Conservation (phyloP, 2,329 filamentous ascomycete genomes). For the Exophiala sp. region DNA sequence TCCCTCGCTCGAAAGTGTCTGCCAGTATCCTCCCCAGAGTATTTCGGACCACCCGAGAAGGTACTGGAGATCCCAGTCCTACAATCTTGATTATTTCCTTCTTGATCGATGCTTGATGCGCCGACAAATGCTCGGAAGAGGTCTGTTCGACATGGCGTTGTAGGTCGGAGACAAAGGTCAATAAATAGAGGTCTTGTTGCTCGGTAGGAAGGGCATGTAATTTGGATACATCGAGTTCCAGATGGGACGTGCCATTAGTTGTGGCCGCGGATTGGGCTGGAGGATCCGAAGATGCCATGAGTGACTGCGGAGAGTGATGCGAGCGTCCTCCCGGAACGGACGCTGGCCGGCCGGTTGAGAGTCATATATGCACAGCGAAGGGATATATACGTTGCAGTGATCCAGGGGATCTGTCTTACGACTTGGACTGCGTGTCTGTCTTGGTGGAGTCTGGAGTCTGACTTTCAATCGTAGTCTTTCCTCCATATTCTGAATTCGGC, state of each 20-base stretch:
- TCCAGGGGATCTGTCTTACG: not conserved
- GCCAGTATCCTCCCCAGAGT: slow-evolving; percentile 80
- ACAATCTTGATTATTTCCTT: slow-evolving; percentile 92
- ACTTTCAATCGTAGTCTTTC: too few species aligned
- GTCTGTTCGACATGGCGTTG: slow-evolving; percentile 72
- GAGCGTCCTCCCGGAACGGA: slow-evolving; percentile 20
- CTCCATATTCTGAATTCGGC: not conserved
- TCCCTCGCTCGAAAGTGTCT: slow-evolving; percentile 74
- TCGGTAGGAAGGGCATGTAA: slow-evolving; percentile 83
- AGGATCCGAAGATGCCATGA: slow-evolving; percentile 19
- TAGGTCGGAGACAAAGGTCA: slow-evolving; percentile 80
- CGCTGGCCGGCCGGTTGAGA: slow-evolving; percentile 3
- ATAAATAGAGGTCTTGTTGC: slow-evolving; percentile 89
- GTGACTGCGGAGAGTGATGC: slow-evolving; percentile 1
- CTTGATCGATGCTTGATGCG: slow-evolving; percentile 87
- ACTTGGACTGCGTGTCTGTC: slow-evolving; percentile 8
- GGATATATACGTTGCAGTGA: not conserved
- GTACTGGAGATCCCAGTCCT: slow-evolving; percentile 70
- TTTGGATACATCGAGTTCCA: slow-evolving; percentile 80
- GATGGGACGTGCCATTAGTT: slow-evolving; percentile 18
- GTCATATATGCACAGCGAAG: slow-evolving; percentile 14
- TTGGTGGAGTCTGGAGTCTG: not conserved
- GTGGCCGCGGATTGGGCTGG: slow-evolving; percentile 10
- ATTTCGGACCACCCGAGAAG: slow-evolving; percentile 82
- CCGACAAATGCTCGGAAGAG: slow-evolving; percentile 70